Evolutionary conservation across 495 filamentous ascomycete genomes (phyloP).

Genomic region (Penicillium mononematosum): DNA sequence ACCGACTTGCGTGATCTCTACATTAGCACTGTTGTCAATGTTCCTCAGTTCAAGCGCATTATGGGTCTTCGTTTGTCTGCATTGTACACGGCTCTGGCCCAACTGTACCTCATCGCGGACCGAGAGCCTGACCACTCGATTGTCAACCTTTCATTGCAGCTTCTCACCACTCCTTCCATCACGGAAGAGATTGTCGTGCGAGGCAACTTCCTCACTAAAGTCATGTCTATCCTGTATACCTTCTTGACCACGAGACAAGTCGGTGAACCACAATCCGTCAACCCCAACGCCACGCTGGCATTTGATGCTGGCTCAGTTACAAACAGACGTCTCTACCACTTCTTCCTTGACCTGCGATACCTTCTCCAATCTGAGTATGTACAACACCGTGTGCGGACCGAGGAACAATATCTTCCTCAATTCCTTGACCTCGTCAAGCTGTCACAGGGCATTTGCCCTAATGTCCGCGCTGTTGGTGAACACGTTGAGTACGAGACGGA

Average conservation of each 20-base stretch:
- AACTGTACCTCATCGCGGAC: slow-evolving; percentile 94
- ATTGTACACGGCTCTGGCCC: slow-evolving; percentile 87
- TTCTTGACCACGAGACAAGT: slow-evolving; percentile 96
- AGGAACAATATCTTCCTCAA: slow-evolving; percentile 84
- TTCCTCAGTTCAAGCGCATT: slow-evolving; percentile 95
- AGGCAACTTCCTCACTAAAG: slow-evolving; percentile 93
- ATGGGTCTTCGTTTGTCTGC: slow-evolving; percentile 89
- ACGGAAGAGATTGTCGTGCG: slow-evolving; percentile 90
- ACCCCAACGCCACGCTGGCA: slow-evolving; percentile 76
- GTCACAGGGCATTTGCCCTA: slow-evolving; percentile 95
- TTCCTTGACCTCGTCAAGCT: slow-evolving; percentile 95
- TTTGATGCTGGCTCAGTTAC: slow-evolving; percentile 92
- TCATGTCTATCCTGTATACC: slow-evolving; percentile 95
- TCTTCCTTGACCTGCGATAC: slow-evolving; percentile 89
- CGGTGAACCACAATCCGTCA: slow-evolving; percentile 83
- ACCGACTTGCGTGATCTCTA: slow-evolving; percentile 90
- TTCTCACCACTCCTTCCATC: slow-evolving; percentile 94
- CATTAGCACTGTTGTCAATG: slow-evolving; percentile 91
- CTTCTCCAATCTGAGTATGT: slow-evolving; percentile 85
- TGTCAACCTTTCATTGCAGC: slow-evolving; percentile 93
- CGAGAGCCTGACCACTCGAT: slow-evolving; percentile 97
- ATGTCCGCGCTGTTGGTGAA: slow-evolving; percentile 84
- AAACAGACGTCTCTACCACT: slow-evolving; percentile 93
- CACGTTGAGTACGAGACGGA: slow-evolving; percentile 98
- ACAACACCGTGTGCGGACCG: slow-evolving; percentile 73